A percentile compares a stretch with the other conserved stretches of the same genome.
Conservation (phyloP, 805 yeast genomes). For the Lipomyces japonicus region DNA sequence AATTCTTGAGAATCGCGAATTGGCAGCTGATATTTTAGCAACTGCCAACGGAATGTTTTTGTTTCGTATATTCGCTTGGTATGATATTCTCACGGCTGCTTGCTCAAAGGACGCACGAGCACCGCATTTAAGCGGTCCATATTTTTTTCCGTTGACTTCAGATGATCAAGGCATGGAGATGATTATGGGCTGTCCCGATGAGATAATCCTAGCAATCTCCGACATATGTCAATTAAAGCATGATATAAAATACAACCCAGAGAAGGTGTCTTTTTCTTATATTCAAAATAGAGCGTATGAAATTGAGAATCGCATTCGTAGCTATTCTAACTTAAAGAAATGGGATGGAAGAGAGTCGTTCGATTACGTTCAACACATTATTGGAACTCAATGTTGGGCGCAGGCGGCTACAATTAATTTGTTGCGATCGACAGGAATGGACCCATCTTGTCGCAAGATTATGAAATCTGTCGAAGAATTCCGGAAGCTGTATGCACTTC, state of each 20-base stretch:
- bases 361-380: slow-evolving; percentile 19
- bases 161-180: slow-evolving; percentile 23
- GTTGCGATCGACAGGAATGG: slow-evolving; percentile 25
- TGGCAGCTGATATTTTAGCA: slow-evolving; percentile 22
- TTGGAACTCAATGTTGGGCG: slow-evolving; percentile 27
- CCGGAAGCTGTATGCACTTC: slow-evolving; percentile 10
- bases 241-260: slow-evolving; percentile 17
- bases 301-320: slow-evolving; percentile 22
- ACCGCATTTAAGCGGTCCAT: slow-evolving; percentile 20
- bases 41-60: slow-evolving; percentile 25
- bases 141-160: slow-evolving; percentile 17
- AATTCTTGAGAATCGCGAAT: slow-evolving; percentile 21
- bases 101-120: slow-evolving; percentile 23
- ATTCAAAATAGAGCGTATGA: slow-evolving; percentile 18
- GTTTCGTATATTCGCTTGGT: slow-evolving; percentile 26
- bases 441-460: slow-evolving; percentile 21
- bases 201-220: slow-evolving; percentile 22
- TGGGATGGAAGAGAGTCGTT: slow-evolving; percentile 27
- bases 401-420: slow-evolving; percentile 23
- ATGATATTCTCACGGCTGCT: slow-evolving; percentile 22
- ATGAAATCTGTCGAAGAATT: slow-evolving; percentile 18
- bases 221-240: slow-evolving; percentile 21
- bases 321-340: slow-evolving; percentile 10
- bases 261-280: slow-evolving; percentile 16
- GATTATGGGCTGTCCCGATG: slow-evolving; percentile 27